Conservation (phyloP, 2,329 filamentous ascomycete genomes). For the Bipolaris cookei region DNA sequence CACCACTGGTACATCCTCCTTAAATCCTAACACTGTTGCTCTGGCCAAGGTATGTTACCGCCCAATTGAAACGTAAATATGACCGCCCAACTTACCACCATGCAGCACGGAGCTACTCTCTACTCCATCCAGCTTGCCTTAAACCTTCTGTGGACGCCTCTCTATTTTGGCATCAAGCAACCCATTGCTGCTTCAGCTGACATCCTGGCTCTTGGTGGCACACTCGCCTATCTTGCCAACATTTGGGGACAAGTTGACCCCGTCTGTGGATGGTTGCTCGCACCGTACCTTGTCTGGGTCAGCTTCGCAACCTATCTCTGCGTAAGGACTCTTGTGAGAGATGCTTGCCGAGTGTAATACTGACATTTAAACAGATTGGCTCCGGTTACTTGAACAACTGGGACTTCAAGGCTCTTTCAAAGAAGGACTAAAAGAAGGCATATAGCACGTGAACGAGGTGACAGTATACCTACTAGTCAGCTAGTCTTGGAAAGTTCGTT, state of each 20-base stretch:
- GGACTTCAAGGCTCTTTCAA: conserved; percentile 43
- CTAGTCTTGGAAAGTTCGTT: not conserved
- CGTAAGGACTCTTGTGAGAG: conserved; percentile 46
- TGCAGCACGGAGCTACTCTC: conserved; percentile 70
- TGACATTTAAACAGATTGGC: conserved; percentile 37
- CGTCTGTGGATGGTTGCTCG: conserved; percentile 74
- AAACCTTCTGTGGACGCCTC: conserved; percentile 88
- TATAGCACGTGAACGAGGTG: not conserved
- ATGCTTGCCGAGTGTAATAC: not conserved
- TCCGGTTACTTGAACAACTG: conserved; percentile 51
- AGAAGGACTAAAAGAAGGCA: conserved; percentile 26
- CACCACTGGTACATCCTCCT: conserved; percentile 65
- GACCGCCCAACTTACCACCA: conserved; percentile 6
- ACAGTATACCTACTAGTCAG: too few relatives aligned
- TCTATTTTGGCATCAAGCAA: conserved; percentile 82
- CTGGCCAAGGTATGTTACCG: conserved; percentile 59
- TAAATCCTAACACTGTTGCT: conserved; percentile 55
- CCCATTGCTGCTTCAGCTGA: conserved; percentile 78
- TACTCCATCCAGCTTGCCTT: conserved; percentile 86
- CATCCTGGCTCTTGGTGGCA: conserved; percentile 74
- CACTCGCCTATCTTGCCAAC: conserved; percentile 72
- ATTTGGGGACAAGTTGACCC: conserved; percentile 77
- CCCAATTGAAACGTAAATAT: not conserved
- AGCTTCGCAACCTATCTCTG: conserved; percentile 87
- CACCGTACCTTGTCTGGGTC: conserved; percentile 86